phyloP scores from a whole-genome alignment of 73 alveolate species.

The Blepharisma stoltei region DNA sequence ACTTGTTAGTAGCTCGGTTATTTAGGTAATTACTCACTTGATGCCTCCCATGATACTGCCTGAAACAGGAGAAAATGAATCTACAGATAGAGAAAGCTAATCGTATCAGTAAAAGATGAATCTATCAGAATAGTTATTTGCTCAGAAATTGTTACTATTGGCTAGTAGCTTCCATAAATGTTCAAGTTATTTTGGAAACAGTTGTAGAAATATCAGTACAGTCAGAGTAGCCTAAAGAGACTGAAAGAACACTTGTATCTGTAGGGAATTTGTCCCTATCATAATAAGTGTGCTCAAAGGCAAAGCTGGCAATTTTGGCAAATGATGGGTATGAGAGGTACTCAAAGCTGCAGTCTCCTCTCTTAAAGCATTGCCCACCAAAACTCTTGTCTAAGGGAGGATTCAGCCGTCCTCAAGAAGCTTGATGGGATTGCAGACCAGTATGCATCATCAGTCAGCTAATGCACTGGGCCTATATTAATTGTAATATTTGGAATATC shows the following conservation, averaged over 20 bases:
- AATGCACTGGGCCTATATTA: not conserved
- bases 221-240: not conserved
- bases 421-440: not conserved
- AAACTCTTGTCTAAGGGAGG: not conserved
- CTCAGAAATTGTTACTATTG: too few species aligned
- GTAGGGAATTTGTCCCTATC: not conserved
- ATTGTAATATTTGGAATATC: not conserved
- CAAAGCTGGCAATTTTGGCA: not conserved
- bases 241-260: not conserved
- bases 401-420: not conserved
- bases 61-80: conserved; percentile 41
- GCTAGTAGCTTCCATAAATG: too few species aligned
- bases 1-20: too few species aligned
- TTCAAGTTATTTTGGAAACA: not conserved
- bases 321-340: not conserved
- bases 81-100: not conserved
- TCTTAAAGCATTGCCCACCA: not conserved
- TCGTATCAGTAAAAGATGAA: too few species aligned
- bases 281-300: not conserved
- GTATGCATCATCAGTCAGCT: not conserved
- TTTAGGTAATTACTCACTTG: not conserved
- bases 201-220: not conserved
- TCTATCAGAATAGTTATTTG: too few species aligned
- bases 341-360: not conserved
- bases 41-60: conserved; percentile 50